Evolutionary conservation across 2,329 filamentous ascomycete species (phyloP).

Genomic region (Botryotinia narcissicola): DNA sequence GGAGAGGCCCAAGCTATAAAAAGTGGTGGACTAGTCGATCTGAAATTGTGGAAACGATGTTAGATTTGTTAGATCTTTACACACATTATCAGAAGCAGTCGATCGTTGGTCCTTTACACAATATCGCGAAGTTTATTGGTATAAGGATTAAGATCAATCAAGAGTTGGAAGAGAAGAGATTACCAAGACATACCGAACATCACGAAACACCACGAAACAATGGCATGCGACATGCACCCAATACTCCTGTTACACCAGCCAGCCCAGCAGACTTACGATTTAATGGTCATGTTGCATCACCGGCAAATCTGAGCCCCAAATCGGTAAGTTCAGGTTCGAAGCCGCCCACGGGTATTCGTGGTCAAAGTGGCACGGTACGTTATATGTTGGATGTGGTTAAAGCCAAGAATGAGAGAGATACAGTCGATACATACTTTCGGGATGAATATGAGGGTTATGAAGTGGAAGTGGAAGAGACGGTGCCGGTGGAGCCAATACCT

Average conservation of each 20-base stretch:
- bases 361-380: conserved; percentile 72
- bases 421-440: conserved; percentile 66
- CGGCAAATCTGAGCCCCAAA: conserved; percentile 36
- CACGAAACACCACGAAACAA: conserved; percentile 44
- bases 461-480: conserved; percentile 68
- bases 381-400: conserved; percentile 84
- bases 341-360: conserved; percentile 30
- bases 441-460: conserved; percentile 76
- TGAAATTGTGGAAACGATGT: conserved; percentile 70
- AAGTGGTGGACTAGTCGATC: conserved; percentile 48
- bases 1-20: conserved; percentile 49
- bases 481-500: conserved; percentile 26
- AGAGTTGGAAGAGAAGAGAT: conserved; percentile 63
- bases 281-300: conserved; percentile 36
- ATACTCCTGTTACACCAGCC: conserved; percentile 38
- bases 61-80: conserved; percentile 90
- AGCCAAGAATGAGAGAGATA: conserved; percentile 67
- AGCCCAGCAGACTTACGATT: conserved; percentile 37
- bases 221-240: conserved; percentile 38
- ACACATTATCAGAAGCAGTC: conserved; percentile 77
- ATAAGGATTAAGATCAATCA: conserved; percentile 85
- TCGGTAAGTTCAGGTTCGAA: conserved; percentile 34
- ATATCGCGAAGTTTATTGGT: conserved; percentile 76
- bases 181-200: conserved; percentile 63
- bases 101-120: conserved; percentile 68